Percentiles rank a stretch among this genome's conserved stretches.
Conservation (phyloP, 2,329 filamentous ascomycete species). For the Eutypa lata region DNA sequence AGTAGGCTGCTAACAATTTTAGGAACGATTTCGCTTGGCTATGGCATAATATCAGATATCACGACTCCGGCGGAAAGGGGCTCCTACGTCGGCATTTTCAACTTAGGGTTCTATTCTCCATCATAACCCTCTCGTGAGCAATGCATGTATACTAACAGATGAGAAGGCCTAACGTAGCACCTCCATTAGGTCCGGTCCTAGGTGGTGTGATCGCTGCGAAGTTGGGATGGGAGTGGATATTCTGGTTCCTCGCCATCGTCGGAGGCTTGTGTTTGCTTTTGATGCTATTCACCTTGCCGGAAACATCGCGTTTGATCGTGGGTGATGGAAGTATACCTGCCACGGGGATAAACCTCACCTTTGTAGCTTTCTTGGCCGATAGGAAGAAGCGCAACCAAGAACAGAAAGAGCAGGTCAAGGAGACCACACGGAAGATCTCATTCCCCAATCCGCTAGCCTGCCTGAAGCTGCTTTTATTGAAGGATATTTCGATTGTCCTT, state of each 20-base stretch:
- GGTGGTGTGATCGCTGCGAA: conserved; percentile 45
- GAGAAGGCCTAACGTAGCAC: conserved; percentile 29
- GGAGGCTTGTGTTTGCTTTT: conserved; percentile 30
- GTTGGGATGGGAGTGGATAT: conserved; percentile 45
- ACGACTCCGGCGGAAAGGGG: conserved; percentile 49
- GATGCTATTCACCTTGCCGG: conserved; percentile 37
- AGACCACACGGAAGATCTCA: neutral
- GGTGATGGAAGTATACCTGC: conserved; percentile 10
- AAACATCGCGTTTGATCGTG: conserved; percentile 18
- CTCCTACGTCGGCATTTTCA: conserved; percentile 44
- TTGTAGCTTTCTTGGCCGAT: neutral
- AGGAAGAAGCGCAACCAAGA: neutral
- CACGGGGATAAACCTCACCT: conserved; percentile 7
- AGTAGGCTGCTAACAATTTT: neutral
- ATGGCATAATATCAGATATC: conserved; percentile 50
- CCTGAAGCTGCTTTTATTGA: conserved; percentile 7
- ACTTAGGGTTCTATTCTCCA: conserved; percentile 13
- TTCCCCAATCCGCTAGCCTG: conserved; percentile 13
- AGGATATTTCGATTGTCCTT: conserved; percentile 8
- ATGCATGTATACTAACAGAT: conserved; percentile 7
- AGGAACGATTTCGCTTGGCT: conserved; percentile 33
- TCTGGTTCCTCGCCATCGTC: conserved; percentile 45
- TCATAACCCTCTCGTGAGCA: conserved; percentile 3
- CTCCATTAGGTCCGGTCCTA: conserved; percentile 37
- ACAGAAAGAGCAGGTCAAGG: neutral